Percentiles rank a stretch among this genome's conserved stretches.
These are phyloP conservation scores for Rickenella mellea DNA, from an alignment of 768 basidiomycete species.

Conservation along the genomic window DNA sequence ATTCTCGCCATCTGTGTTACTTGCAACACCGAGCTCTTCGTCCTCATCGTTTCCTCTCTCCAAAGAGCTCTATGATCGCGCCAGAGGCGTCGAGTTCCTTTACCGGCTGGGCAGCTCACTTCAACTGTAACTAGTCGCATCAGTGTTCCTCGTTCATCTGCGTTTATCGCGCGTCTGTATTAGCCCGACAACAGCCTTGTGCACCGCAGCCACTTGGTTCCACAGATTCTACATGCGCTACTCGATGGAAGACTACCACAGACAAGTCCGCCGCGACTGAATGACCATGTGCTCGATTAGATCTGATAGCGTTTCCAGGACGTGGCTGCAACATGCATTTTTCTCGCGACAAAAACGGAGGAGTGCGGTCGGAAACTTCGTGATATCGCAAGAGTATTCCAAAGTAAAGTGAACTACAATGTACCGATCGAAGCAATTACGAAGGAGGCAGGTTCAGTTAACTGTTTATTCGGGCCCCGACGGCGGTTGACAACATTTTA, in stretches of 20 bases:
- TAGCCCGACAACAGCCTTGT: constrained; percentile 75
- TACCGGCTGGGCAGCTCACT: constrained; percentile 75
- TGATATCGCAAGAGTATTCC: constrained; percentile 72
- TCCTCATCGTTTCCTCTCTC: constrained; percentile 38
- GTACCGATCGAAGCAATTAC: neutral
- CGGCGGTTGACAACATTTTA: constrained; percentile 23
- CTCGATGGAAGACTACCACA: constrained; percentile 73
- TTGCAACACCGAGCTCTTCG: constrained; percentile 46
- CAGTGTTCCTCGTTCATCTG: constrained; percentile 5
- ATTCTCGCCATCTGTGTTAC: constrained; percentile 51
- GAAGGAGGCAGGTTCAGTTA: neutral
- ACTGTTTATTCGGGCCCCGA: neutral
- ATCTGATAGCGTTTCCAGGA: constrained; percentile 36
- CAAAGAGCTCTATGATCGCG: constrained; percentile 69
- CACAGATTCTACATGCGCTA: constrained; percentile 87
- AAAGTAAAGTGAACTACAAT: constrained; percentile 62
- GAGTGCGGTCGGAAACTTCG: constrained; percentile 80
- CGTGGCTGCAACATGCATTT: constrained; percentile 78
- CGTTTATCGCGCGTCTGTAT: constrained; percentile 9
- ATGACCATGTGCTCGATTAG: constrained; percentile 1
- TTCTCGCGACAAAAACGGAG: constrained; percentile 86
- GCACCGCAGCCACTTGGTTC: constrained; percentile 85
- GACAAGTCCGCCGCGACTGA: constrained; percentile 39
- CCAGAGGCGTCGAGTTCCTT: constrained; percentile 77
- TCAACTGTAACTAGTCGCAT: constrained; percentile 52